Percentiles rank a stretch among this genome's conserved stretches.
Evolutionary conservation across 331 rosid genomes (phyloP).

Genomic region (Rosa hybrid): DNA sequence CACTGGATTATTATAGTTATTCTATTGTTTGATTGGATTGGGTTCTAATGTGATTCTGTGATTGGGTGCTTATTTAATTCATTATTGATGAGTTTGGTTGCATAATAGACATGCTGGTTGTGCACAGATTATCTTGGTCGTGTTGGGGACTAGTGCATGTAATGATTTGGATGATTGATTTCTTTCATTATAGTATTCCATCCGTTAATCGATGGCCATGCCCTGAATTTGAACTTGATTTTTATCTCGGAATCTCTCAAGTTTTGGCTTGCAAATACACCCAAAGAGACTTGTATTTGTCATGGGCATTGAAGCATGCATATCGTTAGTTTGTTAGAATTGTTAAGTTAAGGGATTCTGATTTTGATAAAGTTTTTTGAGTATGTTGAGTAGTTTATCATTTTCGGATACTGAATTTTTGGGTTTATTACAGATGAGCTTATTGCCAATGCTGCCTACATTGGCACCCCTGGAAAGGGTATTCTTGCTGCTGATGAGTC

Average conservation of each 20-base stretch:
- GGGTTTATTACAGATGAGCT: slow-evolving; percentile 57
- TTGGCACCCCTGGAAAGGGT: slow-evolving; percentile 90
- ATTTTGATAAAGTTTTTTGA: neutral
- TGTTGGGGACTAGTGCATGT: neutral
- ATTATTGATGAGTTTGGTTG: neutral
- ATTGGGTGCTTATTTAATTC: neutral
- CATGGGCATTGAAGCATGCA: neutral
- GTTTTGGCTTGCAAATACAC: neutral
- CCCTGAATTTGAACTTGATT: neutral
- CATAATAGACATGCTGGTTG: too few species aligned
- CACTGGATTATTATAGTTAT: too few species aligned
- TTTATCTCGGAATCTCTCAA: neutral
- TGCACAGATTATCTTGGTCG: too few species aligned
- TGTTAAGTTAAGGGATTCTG: neutral
- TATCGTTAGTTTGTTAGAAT: neutral
- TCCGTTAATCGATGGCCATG: neutral
- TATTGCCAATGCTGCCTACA: slow-evolving; percentile 73
- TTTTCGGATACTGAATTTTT: neutral
- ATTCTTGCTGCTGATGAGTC: slow-evolving; percentile 94
- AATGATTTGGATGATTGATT: neutral
- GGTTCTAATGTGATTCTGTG: neutral
- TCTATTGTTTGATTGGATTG: neutral
- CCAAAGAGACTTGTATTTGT: neutral
- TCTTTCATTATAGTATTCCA: neutral
- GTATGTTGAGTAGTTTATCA: neutral